Evolutionary conservation across 371 early-diverging fungal species (phyloP).

Genomic region (Apophysomyces sp.): DNA sequence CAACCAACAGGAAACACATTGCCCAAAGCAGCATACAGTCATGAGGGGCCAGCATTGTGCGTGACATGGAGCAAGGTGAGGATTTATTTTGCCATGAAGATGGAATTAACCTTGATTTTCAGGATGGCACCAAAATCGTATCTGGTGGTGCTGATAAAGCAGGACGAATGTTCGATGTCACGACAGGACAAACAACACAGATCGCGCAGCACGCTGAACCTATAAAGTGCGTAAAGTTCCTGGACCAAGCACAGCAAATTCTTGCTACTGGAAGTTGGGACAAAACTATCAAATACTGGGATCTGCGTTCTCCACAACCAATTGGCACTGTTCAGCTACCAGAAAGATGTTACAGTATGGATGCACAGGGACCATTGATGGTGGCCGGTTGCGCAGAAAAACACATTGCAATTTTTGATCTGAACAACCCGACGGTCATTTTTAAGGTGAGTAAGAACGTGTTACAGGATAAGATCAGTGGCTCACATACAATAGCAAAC

Average conservation of each 20-base stretch:
- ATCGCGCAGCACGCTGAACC: constrained; percentile 82
- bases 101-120: neutral
- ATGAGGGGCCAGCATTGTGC: constrained; percentile 85
- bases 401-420: constrained; percentile 74
- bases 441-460: constrained; percentile 53
- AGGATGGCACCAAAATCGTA: constrained; percentile 32
- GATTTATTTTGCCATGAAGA: neutral
- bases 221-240: constrained; percentile 70
- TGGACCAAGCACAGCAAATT: constrained; percentile 65
- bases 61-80: constrained; percentile 87
- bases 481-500: constrained; percentile 14
- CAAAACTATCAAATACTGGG: constrained; percentile 95
- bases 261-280: constrained; percentile 96
- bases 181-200: constrained; percentile 72
- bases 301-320: constrained; percentile 76
- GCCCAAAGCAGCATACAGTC: constrained; percentile 78
- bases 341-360: constrained; percentile 92
- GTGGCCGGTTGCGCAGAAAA: constrained; percentile 56
- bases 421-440: constrained; percentile 74
- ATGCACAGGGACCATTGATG: constrained; percentile 41
- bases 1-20: constrained; percentile 68
- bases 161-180: constrained; percentile 75
- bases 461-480: neutral
- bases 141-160: constrained; percentile 72
- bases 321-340: constrained; percentile 73